phyloP scores from a whole-genome alignment of 495 filamentous ascomycete species.

The Penicillium ochrochloron region DNA sequence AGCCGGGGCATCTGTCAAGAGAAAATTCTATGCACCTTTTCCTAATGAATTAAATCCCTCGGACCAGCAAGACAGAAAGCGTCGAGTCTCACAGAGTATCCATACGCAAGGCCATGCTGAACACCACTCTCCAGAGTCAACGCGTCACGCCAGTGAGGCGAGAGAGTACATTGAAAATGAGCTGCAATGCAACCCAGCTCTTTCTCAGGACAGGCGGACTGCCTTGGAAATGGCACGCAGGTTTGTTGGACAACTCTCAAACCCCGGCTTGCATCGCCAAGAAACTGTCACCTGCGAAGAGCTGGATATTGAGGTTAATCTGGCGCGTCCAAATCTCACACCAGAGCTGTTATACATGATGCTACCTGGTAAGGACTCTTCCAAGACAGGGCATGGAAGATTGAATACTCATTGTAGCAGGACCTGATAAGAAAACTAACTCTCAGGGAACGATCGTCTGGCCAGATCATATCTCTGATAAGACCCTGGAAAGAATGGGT shows the following conservation, averaged over 20 bases:
- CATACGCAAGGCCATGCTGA: constrained; percentile 17
- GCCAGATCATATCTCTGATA: constrained; percentile 39
- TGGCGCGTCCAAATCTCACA: constrained; percentile 26
- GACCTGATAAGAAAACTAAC: constrained; percentile 30
- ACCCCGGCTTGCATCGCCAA: constrained; percentile 25
- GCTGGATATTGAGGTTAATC: constrained; percentile 19
- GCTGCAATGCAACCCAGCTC: constrained; percentile 34
- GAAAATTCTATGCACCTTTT: constrained; percentile 8
- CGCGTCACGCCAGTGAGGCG: constrained; percentile 33
- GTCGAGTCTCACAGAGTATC: constrained; percentile 20
- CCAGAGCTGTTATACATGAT: constrained; percentile 39
- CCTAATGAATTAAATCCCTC: background rate
- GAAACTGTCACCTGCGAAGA: constrained; percentile 18
- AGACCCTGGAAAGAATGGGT: constrained; percentile 33
- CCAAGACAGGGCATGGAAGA: no score
- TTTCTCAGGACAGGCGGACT: constrained; percentile 34
- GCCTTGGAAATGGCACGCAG: constrained; percentile 32
- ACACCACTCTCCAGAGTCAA: constrained; percentile 29
- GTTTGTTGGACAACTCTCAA: constrained; percentile 31
- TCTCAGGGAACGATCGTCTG: constrained; percentile 31
- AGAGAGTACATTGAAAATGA: constrained; percentile 36
- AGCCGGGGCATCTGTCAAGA: constrained; percentile 9
- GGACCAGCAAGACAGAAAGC: constrained; percentile 13
- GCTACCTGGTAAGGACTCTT: constrained; percentile 27
- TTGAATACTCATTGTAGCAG: constrained; percentile 14